Percentiles rank a stretch among this genome's conserved stretches.
phyloP scores from a whole-genome alignment of 192 early-diverging fungal genomes.

The Entomortierella lignicola region DNA sequence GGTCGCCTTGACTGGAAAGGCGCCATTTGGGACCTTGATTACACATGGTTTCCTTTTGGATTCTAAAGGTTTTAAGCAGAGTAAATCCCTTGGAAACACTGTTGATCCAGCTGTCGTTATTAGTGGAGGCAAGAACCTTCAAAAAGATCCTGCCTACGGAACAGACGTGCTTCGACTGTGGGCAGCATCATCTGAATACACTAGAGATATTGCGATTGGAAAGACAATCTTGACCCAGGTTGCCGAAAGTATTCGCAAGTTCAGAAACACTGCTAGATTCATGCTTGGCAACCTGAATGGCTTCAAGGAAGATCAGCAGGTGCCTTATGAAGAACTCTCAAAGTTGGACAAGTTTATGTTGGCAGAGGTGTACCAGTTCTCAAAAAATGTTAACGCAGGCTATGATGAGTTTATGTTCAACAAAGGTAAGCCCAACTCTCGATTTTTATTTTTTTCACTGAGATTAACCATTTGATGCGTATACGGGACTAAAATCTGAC shows the following conservation, averaged over 20 bases:
- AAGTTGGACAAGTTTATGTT: conserved; percentile 71
- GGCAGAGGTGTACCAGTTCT: conserved; percentile 74
- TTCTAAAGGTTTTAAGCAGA: conserved; percentile 84
- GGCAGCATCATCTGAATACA: conserved; percentile 82
- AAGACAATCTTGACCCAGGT: conserved; percentile 69
- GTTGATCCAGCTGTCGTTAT: conserved; percentile 74
- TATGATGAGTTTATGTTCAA: conserved; percentile 74
- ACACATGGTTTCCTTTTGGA: conserved; percentile 90
- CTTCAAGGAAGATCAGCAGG: conserved; percentile 55
- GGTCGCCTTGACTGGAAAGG: conserved; percentile 71
- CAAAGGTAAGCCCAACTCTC: conserved; percentile 54
- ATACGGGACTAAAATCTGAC: too few species aligned
- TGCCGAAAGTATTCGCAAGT: conserved; percentile 77
- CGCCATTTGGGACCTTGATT: conserved; percentile 75
- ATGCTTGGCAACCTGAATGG: conserved; percentile 81
- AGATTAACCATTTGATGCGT: too few species aligned
- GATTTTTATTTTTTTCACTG: neutral
- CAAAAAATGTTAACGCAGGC: conserved; percentile 59
- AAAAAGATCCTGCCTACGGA: conserved; percentile 78
- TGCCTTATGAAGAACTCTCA: conserved; percentile 65
- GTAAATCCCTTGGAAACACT: conserved; percentile 85
- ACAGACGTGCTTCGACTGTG: conserved; percentile 79
- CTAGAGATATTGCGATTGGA: conserved; percentile 78
- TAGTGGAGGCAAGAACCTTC: conserved; percentile 76
- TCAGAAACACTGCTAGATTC: conserved; percentile 80